Base-by-base conservation (phyloP, 371 early-diverging fungal species). In the Mortierella sp. region DNA sequence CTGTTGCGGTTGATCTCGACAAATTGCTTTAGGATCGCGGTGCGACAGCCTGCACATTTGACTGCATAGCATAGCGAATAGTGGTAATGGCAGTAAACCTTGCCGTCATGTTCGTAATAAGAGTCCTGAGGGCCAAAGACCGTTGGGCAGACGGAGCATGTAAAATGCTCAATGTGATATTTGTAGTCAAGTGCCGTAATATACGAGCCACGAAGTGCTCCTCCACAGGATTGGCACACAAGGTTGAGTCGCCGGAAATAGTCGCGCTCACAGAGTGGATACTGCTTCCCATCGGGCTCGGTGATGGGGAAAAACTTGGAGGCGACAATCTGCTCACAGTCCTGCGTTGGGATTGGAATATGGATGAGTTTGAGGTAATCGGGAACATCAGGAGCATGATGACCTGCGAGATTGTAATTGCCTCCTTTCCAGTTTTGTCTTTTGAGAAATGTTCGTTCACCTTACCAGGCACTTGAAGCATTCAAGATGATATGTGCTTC, bases 161-260 rank as follows among this genome's bases (percentile, higher is more conserved):
- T 94, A 76, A 98, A 98, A 79, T 98, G 99, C 75, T 98, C 95
- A 47, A 95, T 87, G 69, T 98, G 98, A 80, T 93, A 99, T 79
- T 95, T 97, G 81, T 89, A 89, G 50, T 91, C 93, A 54, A 95
- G 83, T 3, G 97, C 99, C 60, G 91, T 93, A 66, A 98, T 96
- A 67, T 97, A 95, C 9, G 95, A 90, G 49, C 94, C 96, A 50
- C 94, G 87, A 32, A 99, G 82, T 28, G 97, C 94, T 56, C 89
- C 90, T 26, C 92, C 91, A 82, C 99, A 99, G 50, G 89, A 87
- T 30, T 91, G 94, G 79, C 99, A 98, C 50, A 97, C 87, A 69
- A 97, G 90, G 50, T 86, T 89, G 53, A 95, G 84, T 44, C 92
- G 85, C 61, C 89, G 87, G 83, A 93, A 95, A 82, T 95, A 97